Conservation (phyloP, 2,329 filamentous ascomycete species). For the Stagonosporopsis tanaceti region DNA sequence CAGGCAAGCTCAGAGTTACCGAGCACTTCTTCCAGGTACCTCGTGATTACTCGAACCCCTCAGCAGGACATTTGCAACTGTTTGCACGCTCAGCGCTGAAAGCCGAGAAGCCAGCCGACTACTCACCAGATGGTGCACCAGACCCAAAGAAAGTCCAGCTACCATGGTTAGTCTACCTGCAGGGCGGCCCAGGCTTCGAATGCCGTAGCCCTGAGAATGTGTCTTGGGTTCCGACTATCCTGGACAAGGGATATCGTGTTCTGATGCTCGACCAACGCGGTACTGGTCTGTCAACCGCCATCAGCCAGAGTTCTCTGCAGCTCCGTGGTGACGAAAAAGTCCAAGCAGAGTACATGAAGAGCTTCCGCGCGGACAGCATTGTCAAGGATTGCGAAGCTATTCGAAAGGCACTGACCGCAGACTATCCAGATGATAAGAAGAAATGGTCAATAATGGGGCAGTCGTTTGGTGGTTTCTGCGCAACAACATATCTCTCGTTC, state of each 20-base stretch:
- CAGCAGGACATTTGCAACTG: conserved; percentile 70
- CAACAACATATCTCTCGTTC: conserved; percentile 82
- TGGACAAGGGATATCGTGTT: conserved; percentile 82
- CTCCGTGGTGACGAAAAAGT: conserved; percentile 67
- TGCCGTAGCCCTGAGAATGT: conserved; percentile 78
- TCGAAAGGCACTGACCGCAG: conserved; percentile 74
- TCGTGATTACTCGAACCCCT: conserved; percentile 73
- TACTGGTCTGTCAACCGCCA: conserved; percentile 82
- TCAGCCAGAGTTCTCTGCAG: conserved; percentile 76
- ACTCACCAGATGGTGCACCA: conserved; percentile 57
- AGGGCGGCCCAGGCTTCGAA: conserved; percentile 85
- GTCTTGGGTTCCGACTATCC: conserved; percentile 72
- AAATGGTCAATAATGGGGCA: conserved; percentile 90
- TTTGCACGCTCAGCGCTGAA: conserved; percentile 80
- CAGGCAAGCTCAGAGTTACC: conserved; percentile 77
- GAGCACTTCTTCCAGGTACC: conserved; percentile 90
- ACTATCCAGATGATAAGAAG: conserved; percentile 72
- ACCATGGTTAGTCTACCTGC: conserved; percentile 74
- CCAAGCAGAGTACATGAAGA: conserved; percentile 81
- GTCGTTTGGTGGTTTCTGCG: conserved; percentile 90
- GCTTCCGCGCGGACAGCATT: conserved; percentile 89
- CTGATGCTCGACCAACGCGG: conserved; percentile 91
- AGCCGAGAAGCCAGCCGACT: conserved; percentile 67
- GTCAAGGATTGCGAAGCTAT: conserved; percentile 90
- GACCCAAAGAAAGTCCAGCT: conserved; percentile 58